phyloP scores from a whole-genome alignment of 306 rosid species.

The Cicer yamashitae region DNA sequence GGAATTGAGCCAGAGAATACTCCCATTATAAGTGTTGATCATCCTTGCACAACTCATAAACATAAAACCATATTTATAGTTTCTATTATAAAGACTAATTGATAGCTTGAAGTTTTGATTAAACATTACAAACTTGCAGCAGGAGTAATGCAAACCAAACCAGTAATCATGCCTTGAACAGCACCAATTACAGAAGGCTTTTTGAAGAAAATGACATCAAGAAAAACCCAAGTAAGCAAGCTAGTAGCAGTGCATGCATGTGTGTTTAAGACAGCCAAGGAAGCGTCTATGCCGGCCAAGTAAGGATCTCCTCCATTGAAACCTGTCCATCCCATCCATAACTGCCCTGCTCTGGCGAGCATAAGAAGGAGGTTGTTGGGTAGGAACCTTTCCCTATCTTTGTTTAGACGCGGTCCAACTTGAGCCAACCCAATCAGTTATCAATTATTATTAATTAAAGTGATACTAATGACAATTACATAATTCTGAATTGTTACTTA shows the following conservation, averaged over 20 bases:
- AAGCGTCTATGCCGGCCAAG: constrained; percentile 44
- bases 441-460: no score
- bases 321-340: constrained; percentile 64
- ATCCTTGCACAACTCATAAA: constrained; percentile 57
- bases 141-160: constrained; percentile 61
- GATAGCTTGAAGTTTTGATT: no score
- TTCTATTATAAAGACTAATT: no score
- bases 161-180: constrained; percentile 68
- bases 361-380: constrained; percentile 59
- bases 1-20: constrained; percentile 55
- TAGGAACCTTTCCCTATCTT: constrained; percentile 63
- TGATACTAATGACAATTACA: no score
- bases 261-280: constrained; percentile 55
- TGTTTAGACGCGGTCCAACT: constrained; percentile 63
- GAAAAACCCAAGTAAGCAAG: constrained; percentile 60
- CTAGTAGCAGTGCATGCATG: constrained; percentile 67
- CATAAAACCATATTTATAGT: not conserved
- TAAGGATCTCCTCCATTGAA: constrained; percentile 69
- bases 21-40: constrained; percentile 64
- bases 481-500: not conserved
- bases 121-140: constrained; percentile 51
- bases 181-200: constrained; percentile 67
- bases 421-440: not conserved
- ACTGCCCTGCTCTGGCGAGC: constrained; percentile 54
- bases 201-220: constrained; percentile 53